Evolutionary conservation across 1,284 basidiomycete species (phyloP).

Genomic region (Filobasidium uniguttulatum): DNA sequence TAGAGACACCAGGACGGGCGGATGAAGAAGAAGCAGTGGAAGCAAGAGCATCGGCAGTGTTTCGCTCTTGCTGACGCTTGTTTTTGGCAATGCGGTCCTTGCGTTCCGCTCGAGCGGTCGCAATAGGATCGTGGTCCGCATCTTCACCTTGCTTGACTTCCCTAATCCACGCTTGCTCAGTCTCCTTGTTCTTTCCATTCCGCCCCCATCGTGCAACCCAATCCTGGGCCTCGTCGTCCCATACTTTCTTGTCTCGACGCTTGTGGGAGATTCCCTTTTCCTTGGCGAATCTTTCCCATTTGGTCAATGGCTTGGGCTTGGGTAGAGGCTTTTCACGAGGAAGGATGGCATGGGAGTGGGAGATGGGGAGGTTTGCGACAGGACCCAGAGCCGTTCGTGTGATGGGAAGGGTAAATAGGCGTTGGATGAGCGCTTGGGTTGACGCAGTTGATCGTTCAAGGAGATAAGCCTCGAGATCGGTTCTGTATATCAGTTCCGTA

Average conservation of each 20-base stretch:
- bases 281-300: slow-evolving; percentile 92
- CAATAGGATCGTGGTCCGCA: slow-evolving; percentile 60
- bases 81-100: slow-evolving; percentile 76
- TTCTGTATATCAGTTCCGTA: slow-evolving; percentile 37
- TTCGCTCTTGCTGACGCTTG: slow-evolving; percentile 62
- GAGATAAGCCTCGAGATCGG: slow-evolving; percentile 66
- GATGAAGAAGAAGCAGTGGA: background rate
- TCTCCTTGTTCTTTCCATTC: slow-evolving; percentile 77
- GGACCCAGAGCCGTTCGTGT: slow-evolving; percentile 67
- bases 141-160: slow-evolving; percentile 72
- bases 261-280: slow-evolving; percentile 84
- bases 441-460: slow-evolving; percentile 70
- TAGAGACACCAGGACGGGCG: background rate
- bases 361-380: slow-evolving; percentile 64
- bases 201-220: slow-evolving; percentile 91
- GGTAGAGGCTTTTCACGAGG: slow-evolving; percentile 87
- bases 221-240: slow-evolving; percentile 87
- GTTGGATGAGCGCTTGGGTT: slow-evolving; percentile 63
- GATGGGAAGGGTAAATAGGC: slow-evolving; percentile 72
- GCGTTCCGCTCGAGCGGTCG: slow-evolving; percentile 58
- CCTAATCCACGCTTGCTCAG: slow-evolving; percentile 81
- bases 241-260: slow-evolving; percentile 66
- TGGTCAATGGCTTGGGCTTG: slow-evolving; percentile 80
- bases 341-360: slow-evolving; percentile 56
- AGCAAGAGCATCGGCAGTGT: slow-evolving; percentile 49